Conservation (phyloP, 768 basidiomycete species). For the Termitomyces heimii region DNA sequence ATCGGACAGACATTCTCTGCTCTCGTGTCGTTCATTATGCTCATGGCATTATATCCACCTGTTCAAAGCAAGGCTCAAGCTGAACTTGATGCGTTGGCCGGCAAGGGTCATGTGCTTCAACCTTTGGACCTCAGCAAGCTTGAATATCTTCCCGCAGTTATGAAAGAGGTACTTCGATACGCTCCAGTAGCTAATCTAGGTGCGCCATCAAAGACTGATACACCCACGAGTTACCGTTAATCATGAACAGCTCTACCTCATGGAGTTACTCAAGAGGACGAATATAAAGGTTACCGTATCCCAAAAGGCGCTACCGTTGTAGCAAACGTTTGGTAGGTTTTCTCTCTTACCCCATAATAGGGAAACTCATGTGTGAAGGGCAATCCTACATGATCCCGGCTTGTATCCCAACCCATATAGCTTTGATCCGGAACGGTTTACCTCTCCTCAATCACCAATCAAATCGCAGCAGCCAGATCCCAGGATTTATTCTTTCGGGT, state of each 20-base stretch:
- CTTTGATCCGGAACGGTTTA: constrained; percentile 35
- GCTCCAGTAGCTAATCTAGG: constrained; percentile 37
- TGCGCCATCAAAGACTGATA: constrained; percentile 8
- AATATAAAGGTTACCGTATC: constrained; percentile 36
- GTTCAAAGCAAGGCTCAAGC: constrained; percentile 32
- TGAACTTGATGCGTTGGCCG: constrained; percentile 34
- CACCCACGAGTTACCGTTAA: neutral
- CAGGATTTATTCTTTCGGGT: constrained; percentile 25
- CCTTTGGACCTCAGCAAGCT: constrained; percentile 22
- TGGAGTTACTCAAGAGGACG: constrained; percentile 35
- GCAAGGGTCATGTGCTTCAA: constrained; percentile 26
- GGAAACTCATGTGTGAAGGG: constrained; percentile 22
- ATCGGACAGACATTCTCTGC: constrained; percentile 39
- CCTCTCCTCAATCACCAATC: neutral
- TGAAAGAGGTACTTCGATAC: constrained; percentile 35
- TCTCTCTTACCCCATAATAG: neutral
- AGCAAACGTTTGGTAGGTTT: constrained; percentile 39
- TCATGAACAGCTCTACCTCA: constrained; percentile 32
- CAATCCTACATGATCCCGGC: constrained; percentile 34
- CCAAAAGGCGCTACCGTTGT: constrained; percentile 39
- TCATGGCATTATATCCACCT: constrained; percentile 41
- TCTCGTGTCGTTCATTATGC: constrained; percentile 38
- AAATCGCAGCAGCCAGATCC: constrained; percentile 23
- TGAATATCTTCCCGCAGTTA: constrained; percentile 27
- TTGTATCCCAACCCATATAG: constrained; percentile 33